Conservation (phyloP, 257 asterid genomes). For the Marsdenia floribunda region DNA sequence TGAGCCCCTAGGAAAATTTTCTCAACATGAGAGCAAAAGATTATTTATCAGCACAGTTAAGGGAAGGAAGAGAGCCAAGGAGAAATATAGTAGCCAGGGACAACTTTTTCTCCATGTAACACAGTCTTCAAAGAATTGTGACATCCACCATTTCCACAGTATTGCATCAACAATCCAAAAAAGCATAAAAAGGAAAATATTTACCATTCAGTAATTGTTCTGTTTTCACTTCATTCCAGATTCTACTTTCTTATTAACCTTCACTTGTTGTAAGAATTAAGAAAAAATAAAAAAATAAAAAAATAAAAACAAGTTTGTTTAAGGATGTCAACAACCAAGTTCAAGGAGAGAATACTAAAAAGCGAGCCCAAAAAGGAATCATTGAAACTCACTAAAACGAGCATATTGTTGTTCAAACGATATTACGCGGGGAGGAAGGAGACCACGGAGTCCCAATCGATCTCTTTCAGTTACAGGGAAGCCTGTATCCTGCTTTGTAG, state of each 20-base stretch:
- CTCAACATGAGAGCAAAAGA: background rate
- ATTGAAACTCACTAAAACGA: conserved; percentile 78
- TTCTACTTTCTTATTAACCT: background rate
- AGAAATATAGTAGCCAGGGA: background rate
- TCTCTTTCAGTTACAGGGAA: conserved; percentile 95
- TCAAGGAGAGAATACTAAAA: background rate
- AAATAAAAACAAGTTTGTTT: background rate
- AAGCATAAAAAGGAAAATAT: background rate
- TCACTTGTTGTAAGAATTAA: background rate
- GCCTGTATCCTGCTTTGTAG: conserved; percentile 78
- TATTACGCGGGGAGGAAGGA: conserved; percentile 97
- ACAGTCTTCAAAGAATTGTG: background rate
- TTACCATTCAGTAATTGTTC: background rate
- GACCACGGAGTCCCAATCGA: conserved; percentile 93
- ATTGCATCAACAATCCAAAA: background rate
- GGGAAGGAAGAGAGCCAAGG: background rate
- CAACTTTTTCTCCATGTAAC: background rate
- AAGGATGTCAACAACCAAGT: conserved; percentile 1
- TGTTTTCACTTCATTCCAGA: background rate
- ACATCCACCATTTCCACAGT: background rate
- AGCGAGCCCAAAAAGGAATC: conserved; percentile 7
- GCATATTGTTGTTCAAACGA: conserved; percentile 95
- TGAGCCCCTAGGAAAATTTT: background rate
- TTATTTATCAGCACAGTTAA: background rate
- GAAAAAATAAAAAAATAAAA: background rate